Conservation (phyloP, 768 basidiomycete genomes). For the Dacryopinax spathularia region DNA sequence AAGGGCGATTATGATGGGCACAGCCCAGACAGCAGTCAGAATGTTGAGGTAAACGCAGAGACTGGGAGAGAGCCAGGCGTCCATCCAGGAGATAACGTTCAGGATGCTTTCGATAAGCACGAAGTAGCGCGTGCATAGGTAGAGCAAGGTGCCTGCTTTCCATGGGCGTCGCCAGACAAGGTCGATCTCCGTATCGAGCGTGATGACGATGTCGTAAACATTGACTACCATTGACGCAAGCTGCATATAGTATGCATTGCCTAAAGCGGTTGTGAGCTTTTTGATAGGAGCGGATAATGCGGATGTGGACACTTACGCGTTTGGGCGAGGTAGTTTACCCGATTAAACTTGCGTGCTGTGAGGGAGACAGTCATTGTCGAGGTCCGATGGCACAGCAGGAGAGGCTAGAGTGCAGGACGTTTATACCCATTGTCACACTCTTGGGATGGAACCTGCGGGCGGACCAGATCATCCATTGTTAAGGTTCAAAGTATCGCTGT, state of each 20-base stretch:
- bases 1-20: background rate
- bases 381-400: no score
- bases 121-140: background rate
- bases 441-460: no score
- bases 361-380: no score
- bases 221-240: background rate
- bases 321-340: background rate
- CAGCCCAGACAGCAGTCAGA: background rate
- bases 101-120: background rate
- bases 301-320: background rate
- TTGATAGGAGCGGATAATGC: background rate
- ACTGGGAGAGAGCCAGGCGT: background rate
- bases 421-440: no score
- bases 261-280: background rate
- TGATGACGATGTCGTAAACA: background rate
- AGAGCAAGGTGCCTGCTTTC: background rate
- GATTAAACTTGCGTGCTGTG: no score
- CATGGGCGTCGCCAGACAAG: background rate
- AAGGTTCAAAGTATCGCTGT: no score
- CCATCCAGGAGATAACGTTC: background rate
- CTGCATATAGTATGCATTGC: background rate
- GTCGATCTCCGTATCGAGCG: background rate
- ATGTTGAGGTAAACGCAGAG: background rate
- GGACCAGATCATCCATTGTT: no score
- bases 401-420: no score